A percentile compares a stretch with the other conserved stretches of the same genome.
These are phyloP conservation scores for Penicillium samsonianum DNA, from an alignment of 495 filamentous ascomycete genomes.

Conservation along the genomic window DNA sequence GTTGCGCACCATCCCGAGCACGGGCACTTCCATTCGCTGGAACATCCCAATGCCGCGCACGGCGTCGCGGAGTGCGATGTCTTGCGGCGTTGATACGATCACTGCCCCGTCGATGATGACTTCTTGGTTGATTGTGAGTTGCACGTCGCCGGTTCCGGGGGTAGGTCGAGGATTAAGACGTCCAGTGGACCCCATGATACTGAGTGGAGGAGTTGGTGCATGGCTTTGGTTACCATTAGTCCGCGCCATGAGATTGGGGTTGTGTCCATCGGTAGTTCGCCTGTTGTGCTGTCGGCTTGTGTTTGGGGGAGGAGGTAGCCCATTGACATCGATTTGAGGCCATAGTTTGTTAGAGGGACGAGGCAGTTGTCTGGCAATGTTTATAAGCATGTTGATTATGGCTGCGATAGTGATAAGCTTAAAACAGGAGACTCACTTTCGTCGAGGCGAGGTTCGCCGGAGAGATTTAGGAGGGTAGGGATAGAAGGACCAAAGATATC, in stretches of 20 bases:
- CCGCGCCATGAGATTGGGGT: conserved; percentile 94
- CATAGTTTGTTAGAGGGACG: conserved; percentile 89
- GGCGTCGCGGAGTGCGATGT: conserved; percentile 84
- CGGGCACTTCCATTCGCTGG: conserved; percentile 70
- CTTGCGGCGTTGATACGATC: conserved; percentile 93
- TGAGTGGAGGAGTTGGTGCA: conserved; percentile 92
- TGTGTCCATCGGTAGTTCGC: conserved; percentile 55
- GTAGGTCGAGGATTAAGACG: conserved; percentile 85
- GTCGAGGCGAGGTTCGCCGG: conserved; percentile 68
- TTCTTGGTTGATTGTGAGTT: conserved; percentile 92
- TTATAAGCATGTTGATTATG: conserved; percentile 1
- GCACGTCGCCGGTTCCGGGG: conserved; percentile 95
- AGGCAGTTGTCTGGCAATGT: conserved; percentile 68
- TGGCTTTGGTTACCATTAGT: conserved; percentile 95
- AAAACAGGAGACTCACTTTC: conserved; percentile 44
- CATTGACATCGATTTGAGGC: conserved; percentile 97
- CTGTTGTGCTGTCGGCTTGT: conserved; percentile 22
- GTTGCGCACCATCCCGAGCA: conserved; percentile 94
- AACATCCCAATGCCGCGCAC: conserved; percentile 92
- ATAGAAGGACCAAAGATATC: conserved; percentile 97
- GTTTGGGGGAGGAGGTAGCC: conserved; percentile 74
- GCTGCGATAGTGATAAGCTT: neutral
- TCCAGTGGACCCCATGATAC: conserved; percentile 88
- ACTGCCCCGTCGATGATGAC: conserved; percentile 80
- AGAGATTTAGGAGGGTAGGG: conserved; percentile 82